Base-by-base conservation (phyloP, 1,284 basidiomycete species). In the Agroathelia rolfsii region DNA sequence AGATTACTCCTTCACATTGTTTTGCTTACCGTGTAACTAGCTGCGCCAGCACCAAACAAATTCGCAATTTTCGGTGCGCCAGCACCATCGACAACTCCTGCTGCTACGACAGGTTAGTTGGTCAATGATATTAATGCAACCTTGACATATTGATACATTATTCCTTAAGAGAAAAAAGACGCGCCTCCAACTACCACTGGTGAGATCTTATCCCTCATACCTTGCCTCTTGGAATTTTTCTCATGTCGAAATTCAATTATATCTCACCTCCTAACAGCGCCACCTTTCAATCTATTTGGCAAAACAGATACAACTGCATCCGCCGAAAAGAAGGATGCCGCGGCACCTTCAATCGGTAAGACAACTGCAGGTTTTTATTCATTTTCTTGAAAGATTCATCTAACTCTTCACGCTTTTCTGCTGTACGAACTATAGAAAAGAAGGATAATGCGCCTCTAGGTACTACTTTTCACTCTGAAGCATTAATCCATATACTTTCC, bases 391-490 rank as follows among this genome's bases (percentile, higher is more conserved):
- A 27, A 6, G 24, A 27, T 5, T 6, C 5, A 11, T 23, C 19
- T 11, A 7, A 13, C 19, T 7, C 18, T 5, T 22, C 18, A 13
- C 11, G 5, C 16, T 32, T 10, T 9, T 25, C 40, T 36, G n/a
- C n/a, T n/a, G 42, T 11, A 14, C 42, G 28, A 34, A 43, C 30
- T 14, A 35, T 53, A 22, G 54, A 48, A 18, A 65, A 62, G 26
- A 67, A 64, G 46, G 68, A 65, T 40, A 58, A 65, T 38, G 51
- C 46, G 17, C 36, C 41, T 40, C 27, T 50, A 41, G 42, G 53
- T 54, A 24, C 19, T 44, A 30, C 18, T 22, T 34, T 30, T 13
- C n/a, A 17, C 6, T 28, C 34, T 8, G 16, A 19, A 21, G 22
- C 23, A 16, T 6, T 18, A 22, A 16, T n/a, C 32, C 32, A n/a